phyloP scores from a whole-genome alignment of 345 rosid genomes.

The Eucalyptus curtisii region DNA sequence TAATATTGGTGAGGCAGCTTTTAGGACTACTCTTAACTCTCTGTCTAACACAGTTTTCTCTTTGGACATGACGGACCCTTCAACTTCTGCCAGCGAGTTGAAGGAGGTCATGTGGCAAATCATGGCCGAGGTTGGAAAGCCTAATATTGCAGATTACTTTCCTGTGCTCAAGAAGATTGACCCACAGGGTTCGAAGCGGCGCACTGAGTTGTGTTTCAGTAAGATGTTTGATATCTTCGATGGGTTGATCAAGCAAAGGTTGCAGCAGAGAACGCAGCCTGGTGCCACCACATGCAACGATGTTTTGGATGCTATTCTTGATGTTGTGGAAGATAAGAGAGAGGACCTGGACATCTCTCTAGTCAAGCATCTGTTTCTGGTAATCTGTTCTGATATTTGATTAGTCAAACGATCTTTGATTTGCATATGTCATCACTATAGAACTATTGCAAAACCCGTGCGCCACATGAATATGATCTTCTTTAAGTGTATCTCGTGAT shows the following conservation, averaged over 20 bases:
- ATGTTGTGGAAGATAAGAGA: slow-evolving; percentile 3
- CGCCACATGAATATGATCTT: not conserved
- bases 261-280: not conserved
- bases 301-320: slow-evolving; percentile 22
- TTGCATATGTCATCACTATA: not conserved
- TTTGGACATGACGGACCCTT: not conserved
- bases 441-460: not conserved
- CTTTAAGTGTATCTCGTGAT: not conserved
- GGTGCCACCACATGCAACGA: not conserved
- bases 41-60: slow-evolving; percentile 1
- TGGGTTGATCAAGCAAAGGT: slow-evolving; percentile 2
- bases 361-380: not conserved
- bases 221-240: slow-evolving; percentile 11
- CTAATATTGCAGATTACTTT: slow-evolving; percentile 19
- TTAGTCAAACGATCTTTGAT: not conserved
- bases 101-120: not conserved
- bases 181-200: slow-evolving; percentile 6
- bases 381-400: not conserved
- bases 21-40: slow-evolving; percentile 2
- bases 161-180: slow-evolving; percentile 7
- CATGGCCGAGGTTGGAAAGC: slow-evolving; percentile 13
- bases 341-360: slow-evolving; percentile 5
- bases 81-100: not conserved
- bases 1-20: not conserved
- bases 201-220: not conserved